These are phyloP conservation scores for Metschnikowia lachancei DNA, from an alignment of 805 yeast species.

Conservation along the genomic window DNA sequence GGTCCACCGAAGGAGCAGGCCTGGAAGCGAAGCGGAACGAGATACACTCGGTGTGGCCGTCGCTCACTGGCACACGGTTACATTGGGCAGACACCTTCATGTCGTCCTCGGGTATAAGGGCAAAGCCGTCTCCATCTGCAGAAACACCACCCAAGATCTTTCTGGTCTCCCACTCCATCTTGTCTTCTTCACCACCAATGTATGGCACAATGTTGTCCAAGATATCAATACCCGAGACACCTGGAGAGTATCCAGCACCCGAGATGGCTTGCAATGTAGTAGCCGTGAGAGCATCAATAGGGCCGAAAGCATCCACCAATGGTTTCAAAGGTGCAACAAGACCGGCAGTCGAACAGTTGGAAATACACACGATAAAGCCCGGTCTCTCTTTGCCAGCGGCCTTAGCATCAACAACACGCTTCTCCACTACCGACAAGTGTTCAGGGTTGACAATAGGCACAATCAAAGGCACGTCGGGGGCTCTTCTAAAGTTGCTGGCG, in stretches of 20 bases:
- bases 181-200: constrained; percentile 96
- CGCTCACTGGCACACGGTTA: constrained; percentile 94
- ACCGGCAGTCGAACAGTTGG: constrained; percentile 98
- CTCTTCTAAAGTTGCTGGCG: constrained; percentile 94
- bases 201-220: constrained; percentile 92
- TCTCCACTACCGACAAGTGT: constrained; percentile 72
- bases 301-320: constrained; percentile 85
- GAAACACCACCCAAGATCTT: constrained; percentile 79
- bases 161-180: constrained; percentile 97
- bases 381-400: constrained; percentile 54
- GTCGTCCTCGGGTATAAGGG: constrained; percentile 61
- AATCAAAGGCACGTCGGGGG: constrained; percentile 79
- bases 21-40: constrained; percentile 76
- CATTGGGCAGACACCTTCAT: constrained; percentile 92
- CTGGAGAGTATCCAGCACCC: constrained; percentile 98
- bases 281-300: constrained; percentile 79
- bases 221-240: constrained; percentile 92
- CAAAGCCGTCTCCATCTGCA: constrained; percentile 51
- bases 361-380: constrained; percentile 90
- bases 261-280: constrained; percentile 97
- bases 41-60: constrained; percentile 97
- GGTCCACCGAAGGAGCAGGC: constrained; percentile 82
- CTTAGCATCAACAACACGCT: constrained; percentile 53
- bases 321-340: constrained; percentile 95
- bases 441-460: constrained; percentile 95